These are phyloP conservation scores for Aspergillus awamori DNA, from an alignment of 2,329 filamentous ascomycete species.

Conservation along the genomic window DNA sequence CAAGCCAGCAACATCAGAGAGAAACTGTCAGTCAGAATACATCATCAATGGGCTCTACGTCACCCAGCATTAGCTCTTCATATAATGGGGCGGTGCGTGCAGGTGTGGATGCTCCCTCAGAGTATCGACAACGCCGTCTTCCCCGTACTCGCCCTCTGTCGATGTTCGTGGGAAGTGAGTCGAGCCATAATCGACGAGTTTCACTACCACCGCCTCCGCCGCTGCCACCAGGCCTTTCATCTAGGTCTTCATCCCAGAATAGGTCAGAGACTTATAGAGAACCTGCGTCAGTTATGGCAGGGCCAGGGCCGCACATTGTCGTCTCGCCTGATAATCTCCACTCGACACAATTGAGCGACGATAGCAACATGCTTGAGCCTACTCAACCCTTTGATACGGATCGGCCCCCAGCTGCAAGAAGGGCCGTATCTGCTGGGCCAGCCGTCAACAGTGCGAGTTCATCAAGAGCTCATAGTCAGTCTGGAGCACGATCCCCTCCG, in stretches of 20 bases:
- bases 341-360: constrained; percentile 21
- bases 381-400: constrained; percentile 27
- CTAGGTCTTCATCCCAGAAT: constrained; percentile 39
- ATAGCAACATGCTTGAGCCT: constrained; percentile 17
- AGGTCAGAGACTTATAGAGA: constrained; percentile 31
- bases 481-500: constrained; percentile 37
- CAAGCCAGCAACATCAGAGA: constrained; percentile 28
- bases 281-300: constrained; percentile 21
- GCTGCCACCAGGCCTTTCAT: constrained; percentile 33
- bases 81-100: constrained; percentile 21
- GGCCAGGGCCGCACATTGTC: constrained; percentile 24
- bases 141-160: constrained; percentile 38
- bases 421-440: constrained; percentile 50
- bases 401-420: constrained; percentile 44
- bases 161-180: constrained; percentile 32
- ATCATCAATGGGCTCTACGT: constrained; percentile 22
- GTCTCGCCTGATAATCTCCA: constrained; percentile 28
- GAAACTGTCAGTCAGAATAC: constrained; percentile 21
- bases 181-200: constrained; percentile 30
- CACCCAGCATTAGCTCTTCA: constrained; percentile 21
- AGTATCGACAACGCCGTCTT: constrained; percentile 30
- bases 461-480: constrained; percentile 37
- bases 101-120: constrained; percentile 24
- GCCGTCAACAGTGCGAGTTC: constrained; percentile 39
- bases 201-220: constrained; percentile 43